A percentile compares a stretch with the other conserved stretches of the same genome.
Evolutionary conservation across 768 basidiomycete species (phyloP).

Genomic region (Hydnomerulius pinastri): DNA sequence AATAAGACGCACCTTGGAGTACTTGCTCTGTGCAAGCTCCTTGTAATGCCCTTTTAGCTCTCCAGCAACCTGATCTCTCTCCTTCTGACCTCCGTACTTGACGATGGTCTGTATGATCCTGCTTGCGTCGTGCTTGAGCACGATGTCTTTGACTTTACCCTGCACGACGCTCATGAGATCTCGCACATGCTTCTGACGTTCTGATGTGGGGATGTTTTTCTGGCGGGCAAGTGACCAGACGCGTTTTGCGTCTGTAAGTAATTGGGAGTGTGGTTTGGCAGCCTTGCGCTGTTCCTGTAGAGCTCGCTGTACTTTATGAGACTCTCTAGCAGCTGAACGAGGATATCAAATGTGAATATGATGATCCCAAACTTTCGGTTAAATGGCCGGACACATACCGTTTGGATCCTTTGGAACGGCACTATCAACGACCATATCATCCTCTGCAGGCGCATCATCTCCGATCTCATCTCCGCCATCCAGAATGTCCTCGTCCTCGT

Average conservation of each 20-base stretch:
- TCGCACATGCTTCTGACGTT: conserved; percentile 73
- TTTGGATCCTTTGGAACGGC: conserved; percentile 53
- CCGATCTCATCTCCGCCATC: conserved; percentile 31
- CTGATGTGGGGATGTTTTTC: conserved; percentile 65
- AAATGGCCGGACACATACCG: conserved; percentile 44
- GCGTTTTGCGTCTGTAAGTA: conserved; percentile 71
- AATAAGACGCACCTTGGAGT: conserved; percentile 69
- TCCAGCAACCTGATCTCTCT: conserved; percentile 76
- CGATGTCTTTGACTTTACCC: conserved; percentile 82
- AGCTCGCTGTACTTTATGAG: conserved; percentile 69
- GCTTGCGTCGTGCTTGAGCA: conserved; percentile 91
- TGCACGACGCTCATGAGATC: conserved; percentile 76
- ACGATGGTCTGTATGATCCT: conserved; percentile 81
- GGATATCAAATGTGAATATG: not conserved
- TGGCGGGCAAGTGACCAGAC: conserved; percentile 77
- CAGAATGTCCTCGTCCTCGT: conserved; percentile 38
- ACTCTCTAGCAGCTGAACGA: conserved; percentile 58
- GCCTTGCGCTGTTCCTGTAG: conserved; percentile 71
- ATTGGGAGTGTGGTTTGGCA: conserved; percentile 72
- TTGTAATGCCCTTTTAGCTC: conserved; percentile 83
- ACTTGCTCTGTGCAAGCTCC: conserved; percentile 82
- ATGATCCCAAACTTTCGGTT: conserved; percentile 3
- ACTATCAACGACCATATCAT: conserved; percentile 33
- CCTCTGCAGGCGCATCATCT: conserved; percentile 23
- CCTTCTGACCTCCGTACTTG: conserved; percentile 72